Evolutionary conservation across 495 filamentous ascomycete genomes (phyloP).

Genomic region (Trichoderma orchidacearum): DNA sequence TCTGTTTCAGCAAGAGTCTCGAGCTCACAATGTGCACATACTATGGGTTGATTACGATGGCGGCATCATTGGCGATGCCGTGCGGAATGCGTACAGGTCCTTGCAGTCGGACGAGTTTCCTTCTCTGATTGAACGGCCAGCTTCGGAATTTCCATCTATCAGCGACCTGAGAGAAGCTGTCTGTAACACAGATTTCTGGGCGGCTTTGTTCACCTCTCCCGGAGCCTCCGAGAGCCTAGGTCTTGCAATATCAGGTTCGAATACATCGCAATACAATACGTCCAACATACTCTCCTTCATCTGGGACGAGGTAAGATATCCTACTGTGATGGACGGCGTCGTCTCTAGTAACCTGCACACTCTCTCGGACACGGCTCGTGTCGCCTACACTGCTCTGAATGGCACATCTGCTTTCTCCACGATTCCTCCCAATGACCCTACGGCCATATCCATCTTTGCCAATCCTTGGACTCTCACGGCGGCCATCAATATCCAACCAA

Average conservation of each 20-base stretch:
- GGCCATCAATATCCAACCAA: conserved; percentile 28
- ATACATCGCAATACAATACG: conserved; percentile 23
- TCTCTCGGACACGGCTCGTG: conserved; percentile 20
- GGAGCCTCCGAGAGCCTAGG: conserved; percentile 24
- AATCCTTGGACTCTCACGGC: conserved; percentile 26
- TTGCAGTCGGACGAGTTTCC: conserved; percentile 25
- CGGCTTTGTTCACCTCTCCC: conserved; percentile 21
- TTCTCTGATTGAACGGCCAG: conserved; percentile 18
- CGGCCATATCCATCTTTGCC: conserved; percentile 20
- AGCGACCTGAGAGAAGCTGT: conserved; percentile 16
- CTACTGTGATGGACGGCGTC: conserved; percentile 23
- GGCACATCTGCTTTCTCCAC: conserved; percentile 15
- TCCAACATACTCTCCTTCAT: conserved; percentile 25
- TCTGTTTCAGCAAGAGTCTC: conserved; percentile 23
- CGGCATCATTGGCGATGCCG: conserved; percentile 26
- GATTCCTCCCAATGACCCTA: conserved; percentile 7
- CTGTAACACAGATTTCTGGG: conserved; percentile 34
- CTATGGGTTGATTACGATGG: conserved; percentile 39
- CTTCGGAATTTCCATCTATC: conserved; percentile 13
- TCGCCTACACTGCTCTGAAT: conserved; percentile 18
- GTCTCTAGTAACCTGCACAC: conserved; percentile 15
- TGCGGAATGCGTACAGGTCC: conserved; percentile 25
- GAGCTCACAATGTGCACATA: conserved; percentile 28
- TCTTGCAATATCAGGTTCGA: conserved; percentile 19
- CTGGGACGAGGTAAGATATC: conserved; percentile 40